Conservation (phyloP, 2,329 filamentous ascomycete species). For the Chaetomiaceae sp. region DNA sequence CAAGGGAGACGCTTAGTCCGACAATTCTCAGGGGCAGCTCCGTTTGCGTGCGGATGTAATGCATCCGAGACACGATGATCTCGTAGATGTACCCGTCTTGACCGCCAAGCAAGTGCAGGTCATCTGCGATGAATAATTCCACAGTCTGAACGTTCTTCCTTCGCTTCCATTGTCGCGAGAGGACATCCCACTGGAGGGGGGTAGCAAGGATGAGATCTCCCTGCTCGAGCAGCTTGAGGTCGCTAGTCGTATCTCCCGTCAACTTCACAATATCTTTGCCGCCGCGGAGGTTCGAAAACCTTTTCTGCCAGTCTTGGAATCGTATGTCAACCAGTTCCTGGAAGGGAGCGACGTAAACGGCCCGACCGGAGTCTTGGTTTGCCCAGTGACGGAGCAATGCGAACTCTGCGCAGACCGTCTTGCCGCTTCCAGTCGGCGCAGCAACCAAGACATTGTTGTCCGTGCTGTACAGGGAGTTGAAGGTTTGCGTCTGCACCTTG, state of each 20-base stretch:
- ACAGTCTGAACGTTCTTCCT: constrained; percentile 92
- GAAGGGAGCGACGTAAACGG: constrained; percentile 91
- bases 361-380: constrained; percentile 62
- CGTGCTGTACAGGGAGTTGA: constrained; percentile 84
- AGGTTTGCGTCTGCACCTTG: constrained; percentile 94
- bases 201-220: constrained; percentile 90
- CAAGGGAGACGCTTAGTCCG: constrained; percentile 82
- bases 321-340: constrained; percentile 85
- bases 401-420: constrained; percentile 95
- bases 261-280: constrained; percentile 90
- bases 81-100: constrained; percentile 87
- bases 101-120: constrained; percentile 87
- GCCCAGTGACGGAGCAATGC: constrained; percentile 85
- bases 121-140: constrained; percentile 87
- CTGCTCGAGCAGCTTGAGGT: constrained; percentile 79
- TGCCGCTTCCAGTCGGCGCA: constrained; percentile 89
- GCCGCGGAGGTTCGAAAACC: constrained; percentile 64
- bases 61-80: constrained; percentile 95
- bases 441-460: constrained; percentile 93
- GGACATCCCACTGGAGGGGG: constrained; percentile 88
- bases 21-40: constrained; percentile 81
- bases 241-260: constrained; percentile 84
- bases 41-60: constrained; percentile 85
- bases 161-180: constrained; percentile 93
- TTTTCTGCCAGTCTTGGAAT: constrained; percentile 76